Percentiles rank a stretch among this genome's conserved stretches.
Conservation (phyloP, 768 basidiomycete genomes). For the Peribolospora kevripleyi region DNA sequence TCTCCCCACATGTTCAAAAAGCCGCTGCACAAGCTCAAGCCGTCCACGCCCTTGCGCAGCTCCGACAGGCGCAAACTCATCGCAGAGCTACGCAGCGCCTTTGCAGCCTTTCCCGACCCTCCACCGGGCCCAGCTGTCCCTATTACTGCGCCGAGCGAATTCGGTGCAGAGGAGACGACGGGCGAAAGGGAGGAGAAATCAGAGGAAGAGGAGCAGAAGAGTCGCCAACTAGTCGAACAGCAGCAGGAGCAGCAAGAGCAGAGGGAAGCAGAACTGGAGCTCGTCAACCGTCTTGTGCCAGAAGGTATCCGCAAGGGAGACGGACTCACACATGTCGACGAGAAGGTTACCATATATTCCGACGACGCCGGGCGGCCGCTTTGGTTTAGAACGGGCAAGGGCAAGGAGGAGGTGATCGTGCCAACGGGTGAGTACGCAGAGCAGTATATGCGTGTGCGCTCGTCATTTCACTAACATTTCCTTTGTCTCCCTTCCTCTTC, state of each 20-base stretch:
- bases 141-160: no score
- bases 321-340: slow-evolving; percentile 7
- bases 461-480: no score
- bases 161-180: no score
- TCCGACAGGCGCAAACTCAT: slow-evolving; percentile 7
- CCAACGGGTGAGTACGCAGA: neutral
- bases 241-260: no score
- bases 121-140: no score
- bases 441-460: no score
- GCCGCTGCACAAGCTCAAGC: slow-evolving; percentile 3
- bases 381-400: slow-evolving; percentile 2
- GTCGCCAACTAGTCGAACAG: no score
- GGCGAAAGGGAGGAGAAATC: no score
- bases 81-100: neutral
- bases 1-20: slow-evolving; percentile 7
- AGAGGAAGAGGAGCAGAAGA: no score
- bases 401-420: neutral
- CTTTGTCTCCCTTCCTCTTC: no score
- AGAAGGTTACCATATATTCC: slow-evolving; percentile 4
- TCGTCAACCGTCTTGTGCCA: neutral
- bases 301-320: slow-evolving; percentile 1
- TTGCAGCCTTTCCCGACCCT: neutral
- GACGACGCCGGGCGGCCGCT: neutral
- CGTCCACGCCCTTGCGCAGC: slow-evolving; percentile 4
- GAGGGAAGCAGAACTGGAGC: neutral